Percentiles rank a stretch among this genome's conserved stretches.
These are phyloP conservation scores for Backusella tuberculispora DNA, from an alignment of 192 early-diverging fungal genomes.

Conservation along the genomic window DNA sequence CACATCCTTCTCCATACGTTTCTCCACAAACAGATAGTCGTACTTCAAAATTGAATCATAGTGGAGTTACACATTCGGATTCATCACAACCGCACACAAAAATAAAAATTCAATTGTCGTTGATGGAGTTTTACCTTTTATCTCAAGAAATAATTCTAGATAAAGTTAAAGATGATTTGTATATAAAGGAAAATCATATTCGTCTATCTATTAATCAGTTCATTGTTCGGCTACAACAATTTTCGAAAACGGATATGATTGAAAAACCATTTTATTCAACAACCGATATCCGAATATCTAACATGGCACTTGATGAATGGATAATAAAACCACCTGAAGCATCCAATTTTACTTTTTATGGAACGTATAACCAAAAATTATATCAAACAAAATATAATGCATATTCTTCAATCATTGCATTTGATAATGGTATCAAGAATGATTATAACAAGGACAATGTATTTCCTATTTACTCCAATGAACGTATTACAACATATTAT, in stretches of 20 bases:
- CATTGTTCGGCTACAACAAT: conserved; percentile 27
- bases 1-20: neutral
- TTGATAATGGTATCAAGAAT: conserved; percentile 2
- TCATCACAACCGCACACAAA: conserved; percentile 22
- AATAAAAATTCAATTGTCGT: conserved; percentile 39
- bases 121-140: conserved; percentile 45
- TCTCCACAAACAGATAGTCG: neutral
- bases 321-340: neutral
- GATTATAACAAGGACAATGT: neutral
- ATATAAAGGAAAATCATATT: conserved; percentile 32
- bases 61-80: neutral
- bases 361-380: neutral
- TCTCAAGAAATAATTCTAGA: neutral
- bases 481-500: neutral
- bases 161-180: neutral
- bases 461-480: conserved; percentile 7
- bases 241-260: neutral
- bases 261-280: neutral
- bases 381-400: neutral
- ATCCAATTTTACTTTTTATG: neutral
- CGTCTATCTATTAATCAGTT: conserved; percentile 44
- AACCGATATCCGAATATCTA: neutral
- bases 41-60: neutral
- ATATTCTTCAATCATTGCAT: conserved; percentile 2
- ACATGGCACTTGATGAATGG: conserved; percentile 15